Conservation (phyloP, 2,329 filamentous ascomycete genomes). For the Dothistroma pini region DNA sequence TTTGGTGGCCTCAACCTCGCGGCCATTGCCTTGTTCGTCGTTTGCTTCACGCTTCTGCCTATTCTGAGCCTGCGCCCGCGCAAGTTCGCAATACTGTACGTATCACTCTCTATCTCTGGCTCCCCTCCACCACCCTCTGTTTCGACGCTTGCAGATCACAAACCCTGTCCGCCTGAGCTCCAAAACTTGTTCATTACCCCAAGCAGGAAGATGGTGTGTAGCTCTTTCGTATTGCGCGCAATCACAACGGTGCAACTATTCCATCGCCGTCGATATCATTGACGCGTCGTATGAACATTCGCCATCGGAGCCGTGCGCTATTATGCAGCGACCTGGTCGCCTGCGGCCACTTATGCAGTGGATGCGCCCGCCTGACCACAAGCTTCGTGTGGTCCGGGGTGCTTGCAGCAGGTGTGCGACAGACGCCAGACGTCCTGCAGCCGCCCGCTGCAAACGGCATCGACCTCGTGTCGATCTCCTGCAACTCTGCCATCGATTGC, state of each 20-base stretch:
- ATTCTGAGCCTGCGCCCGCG: constrained; percentile 73
- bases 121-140: constrained; percentile 4
- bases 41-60: constrained; percentile 88
- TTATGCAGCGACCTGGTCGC: constrained; percentile 21
- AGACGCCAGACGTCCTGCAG: constrained; percentile 18
- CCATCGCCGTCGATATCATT: constrained; percentile 14
- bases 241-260: constrained; percentile 12
- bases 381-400: constrained; percentile 28
- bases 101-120: constrained; percentile 36
- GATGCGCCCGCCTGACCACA: constrained; percentile 34
- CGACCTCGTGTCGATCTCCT: constrained; percentile 24
- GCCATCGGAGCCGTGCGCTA: constrained; percentile 26
- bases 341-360: constrained; percentile 32
- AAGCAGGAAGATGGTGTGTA: constrained; percentile 23
- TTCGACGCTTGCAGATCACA: constrained; percentile 7
- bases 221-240: constrained; percentile 20
- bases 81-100: constrained; percentile 98
- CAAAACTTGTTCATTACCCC: constrained; percentile 12
- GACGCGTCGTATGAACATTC: constrained; percentile 18
- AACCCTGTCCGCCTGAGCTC: constrained; percentile 15
- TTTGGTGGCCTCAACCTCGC: constrained; percentile 89
- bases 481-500: constrained; percentile 13
- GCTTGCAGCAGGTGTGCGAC: constrained; percentile 21
- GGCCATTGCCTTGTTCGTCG: constrained; percentile 85
- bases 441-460: constrained; percentile 21